Conservation (phyloP, 768 basidiomycete genomes). For the Guyanaporus albipodus region DNA sequence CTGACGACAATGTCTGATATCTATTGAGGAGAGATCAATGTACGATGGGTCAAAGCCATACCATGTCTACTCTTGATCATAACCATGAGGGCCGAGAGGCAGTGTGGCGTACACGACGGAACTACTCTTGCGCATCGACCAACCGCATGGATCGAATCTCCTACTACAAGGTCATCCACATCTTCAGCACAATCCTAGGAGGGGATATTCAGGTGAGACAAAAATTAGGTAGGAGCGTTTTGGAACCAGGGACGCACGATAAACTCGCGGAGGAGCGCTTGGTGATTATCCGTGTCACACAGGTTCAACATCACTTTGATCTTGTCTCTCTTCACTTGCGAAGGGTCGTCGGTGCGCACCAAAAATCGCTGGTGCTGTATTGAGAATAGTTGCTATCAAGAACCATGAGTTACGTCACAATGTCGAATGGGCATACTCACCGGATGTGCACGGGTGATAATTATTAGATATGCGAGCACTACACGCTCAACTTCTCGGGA, state of each 20-base stretch:
- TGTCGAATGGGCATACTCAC: constrained; percentile 41
- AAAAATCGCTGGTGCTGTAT: constrained; percentile 64
- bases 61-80: constrained; percentile 81
- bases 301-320: constrained; percentile 68
- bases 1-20: constrained; percentile 69
- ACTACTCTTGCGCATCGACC: constrained; percentile 69
- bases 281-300: constrained; percentile 61
- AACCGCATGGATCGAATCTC: constrained; percentile 71
- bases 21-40: constrained; percentile 3
- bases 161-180: constrained; percentile 64
- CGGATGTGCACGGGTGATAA: constrained; percentile 60
- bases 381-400: constrained; percentile 46
- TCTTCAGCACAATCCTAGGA: constrained; percentile 80
- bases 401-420: constrained; percentile 1
- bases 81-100: constrained; percentile 68
- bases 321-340: constrained; percentile 68
- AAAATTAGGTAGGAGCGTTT: background rate
- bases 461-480: constrained; percentile 64
- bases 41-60: constrained; percentile 29
- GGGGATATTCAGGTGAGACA: background rate
- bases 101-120: constrained; percentile 66
- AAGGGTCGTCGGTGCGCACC: constrained; percentile 62
- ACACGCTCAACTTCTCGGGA: constrained; percentile 75
- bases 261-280: constrained; percentile 75
- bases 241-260: constrained; percentile 51